Evolutionary conservation across 306 rosid species (phyloP).

Genomic region (Vicia villosa): DNA sequence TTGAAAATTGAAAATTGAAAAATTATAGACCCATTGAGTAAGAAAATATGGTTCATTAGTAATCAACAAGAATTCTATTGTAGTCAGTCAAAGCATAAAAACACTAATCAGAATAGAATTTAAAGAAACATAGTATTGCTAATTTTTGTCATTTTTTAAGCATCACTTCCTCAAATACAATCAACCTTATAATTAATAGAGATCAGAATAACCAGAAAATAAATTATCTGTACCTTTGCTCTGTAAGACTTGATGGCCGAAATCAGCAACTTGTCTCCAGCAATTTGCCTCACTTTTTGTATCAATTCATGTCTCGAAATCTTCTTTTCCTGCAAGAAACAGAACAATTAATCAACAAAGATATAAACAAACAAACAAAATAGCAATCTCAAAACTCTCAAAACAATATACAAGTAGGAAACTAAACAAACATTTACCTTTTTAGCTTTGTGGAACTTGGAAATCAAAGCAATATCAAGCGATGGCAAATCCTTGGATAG

Average conservation of each 20-base stretch:
- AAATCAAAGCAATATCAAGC: conserved; percentile 45
- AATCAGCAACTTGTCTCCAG: conserved; percentile 76
- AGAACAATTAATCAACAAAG: neutral
- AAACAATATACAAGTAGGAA: neutral
- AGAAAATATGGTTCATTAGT: neutral
- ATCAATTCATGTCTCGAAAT: conserved; percentile 67
- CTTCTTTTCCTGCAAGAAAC: conserved; percentile 52
- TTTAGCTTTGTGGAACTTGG: conserved; percentile 60
- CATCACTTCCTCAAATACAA: neutral
- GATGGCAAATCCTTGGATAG: conserved; percentile 66
- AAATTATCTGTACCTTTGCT: conserved; percentile 49
- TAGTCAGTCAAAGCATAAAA: neutral
- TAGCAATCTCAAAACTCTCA: too few species aligned
- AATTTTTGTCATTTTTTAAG: neutral
- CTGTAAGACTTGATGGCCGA: conserved; percentile 65
- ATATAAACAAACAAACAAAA: too few species aligned
- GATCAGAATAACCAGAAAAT: neutral
- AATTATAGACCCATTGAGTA: too few species aligned
- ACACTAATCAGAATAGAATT: neutral
- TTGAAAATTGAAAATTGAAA: too few species aligned
- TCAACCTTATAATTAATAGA: neutral
- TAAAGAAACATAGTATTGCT: neutral
- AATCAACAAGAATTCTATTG: neutral
- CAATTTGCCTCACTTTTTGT: conserved; percentile 62
- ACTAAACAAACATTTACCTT: conserved; percentile 37